phyloP scores from a whole-genome alignment of 2,329 filamentous ascomycete species.

The Domatiomyces catenatus region DNA sequence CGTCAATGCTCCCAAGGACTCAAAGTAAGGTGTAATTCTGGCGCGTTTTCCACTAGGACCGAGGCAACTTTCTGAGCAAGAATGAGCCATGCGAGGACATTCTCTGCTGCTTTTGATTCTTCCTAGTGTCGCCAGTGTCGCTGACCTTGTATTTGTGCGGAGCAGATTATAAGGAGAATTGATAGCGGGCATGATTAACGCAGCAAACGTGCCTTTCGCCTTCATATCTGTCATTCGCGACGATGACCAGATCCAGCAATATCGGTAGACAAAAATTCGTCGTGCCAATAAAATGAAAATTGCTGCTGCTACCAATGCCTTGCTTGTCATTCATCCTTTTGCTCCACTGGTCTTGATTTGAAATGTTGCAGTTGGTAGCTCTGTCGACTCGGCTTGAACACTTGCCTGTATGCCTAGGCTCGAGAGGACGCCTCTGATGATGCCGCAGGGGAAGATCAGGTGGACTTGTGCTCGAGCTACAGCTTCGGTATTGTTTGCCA shows the following conservation, averaged over 20 bases:
- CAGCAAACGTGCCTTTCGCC: neutral
- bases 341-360: slow-evolving; percentile 63
- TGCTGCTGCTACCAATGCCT: neutral
- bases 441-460: slow-evolving; percentile 85
- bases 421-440: slow-evolving; percentile 83
- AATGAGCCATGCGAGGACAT: slow-evolving; percentile 7
- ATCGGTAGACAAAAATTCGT: neutral
- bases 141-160: slow-evolving; percentile 1
- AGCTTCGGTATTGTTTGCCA: slow-evolving; percentile 58
- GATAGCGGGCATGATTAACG: neutral
- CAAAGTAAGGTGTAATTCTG: slow-evolving; percentile 3
- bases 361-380: slow-evolving; percentile 78
- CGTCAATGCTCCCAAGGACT: slow-evolving; percentile 49
- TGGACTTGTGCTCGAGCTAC: slow-evolving; percentile 58
- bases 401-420: slow-evolving; percentile 80
- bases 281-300: neutral
- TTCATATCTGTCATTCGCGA: neutral
- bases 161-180: slow-evolving; percentile 10
- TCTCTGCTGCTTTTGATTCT: neutral
- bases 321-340: neutral
- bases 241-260: neutral
- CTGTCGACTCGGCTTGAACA: slow-evolving; percentile 77
- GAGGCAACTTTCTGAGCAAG: slow-evolving; percentile 12
- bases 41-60: slow-evolving; percentile 8
- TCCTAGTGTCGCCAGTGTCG: neutral